Percentiles rank a stretch among this genome's conserved stretches.
phyloP scores from a whole-genome alignment of 2,329 filamentous ascomycete genomes.

The Ophiostoma sp. region DNA sequence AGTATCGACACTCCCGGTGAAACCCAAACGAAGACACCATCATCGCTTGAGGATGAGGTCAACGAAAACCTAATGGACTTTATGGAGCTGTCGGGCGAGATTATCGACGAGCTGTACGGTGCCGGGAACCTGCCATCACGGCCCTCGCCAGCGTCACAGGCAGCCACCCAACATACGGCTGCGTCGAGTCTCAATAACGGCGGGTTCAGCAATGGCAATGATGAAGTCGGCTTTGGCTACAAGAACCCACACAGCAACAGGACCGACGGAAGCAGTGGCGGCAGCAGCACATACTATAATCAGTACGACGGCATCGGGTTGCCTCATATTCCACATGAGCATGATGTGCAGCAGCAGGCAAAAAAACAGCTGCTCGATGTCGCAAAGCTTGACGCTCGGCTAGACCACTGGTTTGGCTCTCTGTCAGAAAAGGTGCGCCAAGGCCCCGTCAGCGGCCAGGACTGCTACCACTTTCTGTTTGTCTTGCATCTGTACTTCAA shows the following conservation, averaged over 20 bases:
- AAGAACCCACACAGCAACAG: neutral
- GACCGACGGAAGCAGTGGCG: neutral
- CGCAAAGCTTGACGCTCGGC: slow-evolving; percentile 17
- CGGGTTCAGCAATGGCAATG: neutral
- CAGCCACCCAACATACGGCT: neutral
- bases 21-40: neutral
- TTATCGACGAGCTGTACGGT: slow-evolving; percentile 21
- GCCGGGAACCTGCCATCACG: neutral
- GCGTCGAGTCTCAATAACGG: neutral
- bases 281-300: neutral
- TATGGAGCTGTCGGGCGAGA: slow-evolving; percentile 22
- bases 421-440: slow-evolving; percentile 18
- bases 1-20: neutral
- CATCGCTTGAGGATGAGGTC: slow-evolving; percentile 22
- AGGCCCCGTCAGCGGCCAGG: slow-evolving; percentile 19
- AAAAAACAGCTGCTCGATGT: slow-evolving; percentile 14
- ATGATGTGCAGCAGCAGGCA: slow-evolving; percentile 16
- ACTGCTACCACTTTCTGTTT: slow-evolving; percentile 23
- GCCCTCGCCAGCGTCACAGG: neutral
- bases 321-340: slow-evolving; percentile 14
- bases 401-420: slow-evolving; percentile 21
- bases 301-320: slow-evolving; percentile 12
- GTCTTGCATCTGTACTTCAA: slow-evolving; percentile 24
- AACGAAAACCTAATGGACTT: slow-evolving; percentile 23
- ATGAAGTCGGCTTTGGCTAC: neutral